Evolutionary conservation across 2,329 filamentous ascomycete species (phyloP).

Genomic region (Neophaeococcomyces mojaviensis): DNA sequence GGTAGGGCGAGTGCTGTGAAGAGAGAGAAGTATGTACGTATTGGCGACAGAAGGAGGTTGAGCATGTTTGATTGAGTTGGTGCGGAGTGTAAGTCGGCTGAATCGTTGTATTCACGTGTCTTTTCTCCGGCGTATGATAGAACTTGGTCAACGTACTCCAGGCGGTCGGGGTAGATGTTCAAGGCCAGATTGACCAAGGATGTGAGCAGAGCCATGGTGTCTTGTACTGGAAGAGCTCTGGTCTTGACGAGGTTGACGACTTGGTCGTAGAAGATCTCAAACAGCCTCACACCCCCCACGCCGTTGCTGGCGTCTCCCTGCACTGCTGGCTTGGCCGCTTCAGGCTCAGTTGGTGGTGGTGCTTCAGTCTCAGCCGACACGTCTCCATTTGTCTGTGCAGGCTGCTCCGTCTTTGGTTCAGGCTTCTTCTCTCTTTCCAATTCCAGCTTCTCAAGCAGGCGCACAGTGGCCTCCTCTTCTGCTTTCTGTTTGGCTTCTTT

Average conservation of each 20-base stretch:
- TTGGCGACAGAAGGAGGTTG: constrained; percentile 79
- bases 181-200: constrained; percentile 88
- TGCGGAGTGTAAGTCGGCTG: constrained; percentile 85
- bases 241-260: constrained; percentile 89
- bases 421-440: constrained; percentile 39
- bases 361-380: constrained; percentile 18
- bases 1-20: constrained; percentile 94
- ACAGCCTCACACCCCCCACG: constrained; percentile 69
- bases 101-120: constrained; percentile 81
- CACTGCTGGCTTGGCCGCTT: constrained; percentile 24
- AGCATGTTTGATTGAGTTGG: constrained; percentile 83
- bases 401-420: constrained; percentile 24
- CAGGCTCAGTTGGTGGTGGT: constrained; percentile 19
- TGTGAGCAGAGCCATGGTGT: constrained; percentile 88
- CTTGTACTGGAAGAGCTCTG: constrained; percentile 84
- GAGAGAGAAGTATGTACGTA: constrained; percentile 83
- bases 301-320: constrained; percentile 26
- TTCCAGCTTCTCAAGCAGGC: constrained; percentile 69
- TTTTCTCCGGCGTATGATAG: constrained; percentile 81
- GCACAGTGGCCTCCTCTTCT: constrained; percentile 75
- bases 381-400: constrained; percentile 29
- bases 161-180: constrained; percentile 78
- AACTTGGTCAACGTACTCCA: constrained; percentile 90
- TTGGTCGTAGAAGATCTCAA: constrained; percentile 95
- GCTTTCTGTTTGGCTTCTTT: constrained; percentile 64